Evolutionary conservation across 192 early-diverging fungal species (phyloP).

Genomic region (Pilaira anomala): DNA sequence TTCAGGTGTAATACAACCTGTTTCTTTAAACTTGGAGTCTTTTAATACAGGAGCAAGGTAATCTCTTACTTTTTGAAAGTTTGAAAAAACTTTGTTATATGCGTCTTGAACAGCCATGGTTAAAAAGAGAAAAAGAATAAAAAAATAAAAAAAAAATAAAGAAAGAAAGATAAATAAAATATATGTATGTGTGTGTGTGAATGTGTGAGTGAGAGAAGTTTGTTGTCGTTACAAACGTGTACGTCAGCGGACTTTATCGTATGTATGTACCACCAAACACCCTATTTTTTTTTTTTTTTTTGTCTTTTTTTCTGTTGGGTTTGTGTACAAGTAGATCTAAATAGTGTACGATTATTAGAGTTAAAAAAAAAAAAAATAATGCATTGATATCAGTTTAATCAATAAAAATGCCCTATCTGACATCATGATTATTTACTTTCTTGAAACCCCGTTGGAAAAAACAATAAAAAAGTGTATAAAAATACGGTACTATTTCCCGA

Average conservation of each 20-base stretch:
- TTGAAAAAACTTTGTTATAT: constrained; percentile 37
- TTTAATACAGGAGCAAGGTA: constrained; percentile 92
- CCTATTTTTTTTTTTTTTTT: too few relatives aligned
- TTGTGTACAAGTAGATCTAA: too few relatives aligned
- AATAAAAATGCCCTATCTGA: neutral
- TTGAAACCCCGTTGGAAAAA: constrained; percentile 11
- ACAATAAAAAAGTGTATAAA: neutral
- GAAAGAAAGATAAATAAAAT: neutral
- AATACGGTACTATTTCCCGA: neutral
- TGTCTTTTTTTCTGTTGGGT: too few relatives aligned
- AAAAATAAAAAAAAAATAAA: neutral
- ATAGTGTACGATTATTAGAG: neutral
- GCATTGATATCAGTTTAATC: too few relatives aligned
- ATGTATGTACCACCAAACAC: too few relatives aligned
- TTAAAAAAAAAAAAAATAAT: constrained; percentile 13
- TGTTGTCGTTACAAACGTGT: too few relatives aligned
- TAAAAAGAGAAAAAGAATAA: constrained; percentile 12
- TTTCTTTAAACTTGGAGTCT: constrained; percentile 93
- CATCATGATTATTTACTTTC: neutral
- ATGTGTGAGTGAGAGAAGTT: too few relatives aligned
- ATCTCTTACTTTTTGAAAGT: constrained; percentile 57
- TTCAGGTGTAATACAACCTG: constrained; percentile 93
- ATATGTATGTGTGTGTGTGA: neutral
- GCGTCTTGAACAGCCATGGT: constrained; percentile 36
- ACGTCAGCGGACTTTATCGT: too few relatives aligned